Base-by-base conservation (phyloP, 1,284 basidiomycete species). In the Ceratobasidium sp. region DNA sequence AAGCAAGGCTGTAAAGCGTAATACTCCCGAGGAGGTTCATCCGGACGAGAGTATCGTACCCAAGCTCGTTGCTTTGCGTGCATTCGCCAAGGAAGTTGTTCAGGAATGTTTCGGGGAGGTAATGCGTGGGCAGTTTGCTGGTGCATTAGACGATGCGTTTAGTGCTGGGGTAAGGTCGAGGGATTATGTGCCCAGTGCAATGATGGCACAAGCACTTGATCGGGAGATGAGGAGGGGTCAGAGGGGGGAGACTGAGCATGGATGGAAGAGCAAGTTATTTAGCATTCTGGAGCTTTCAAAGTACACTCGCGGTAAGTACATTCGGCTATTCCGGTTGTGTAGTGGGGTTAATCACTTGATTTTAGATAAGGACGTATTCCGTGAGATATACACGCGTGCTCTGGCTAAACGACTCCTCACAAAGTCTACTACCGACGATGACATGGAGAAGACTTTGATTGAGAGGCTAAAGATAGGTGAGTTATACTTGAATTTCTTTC, bases 331-430 rank as follows among this genome's bases (percentile, higher is more conserved):
- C 18, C 28, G 11, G 41, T 50, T 47, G 57, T n/a, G 30, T 55
- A n/a, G 21, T 26, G 21, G 4, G 35, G 4, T 38, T 38, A 38
- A 38, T 38, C 35, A 4, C 21, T 72, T 64, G 38, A 63, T 49
- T 61, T 76, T 76, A 74, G 94, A 96, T 80, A 95, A 94, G 80
- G 95, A 97, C 78, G 93, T 96, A 21, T 98, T 98, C 82, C 90
- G 96, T 78, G 93, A 93, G 38, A 98, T 98, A 82, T 99, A 98
- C 82, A 92, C 94, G 79, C 89, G 93, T 9, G 89, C 91, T 58
- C 84, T 99, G 67, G 94, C 96, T 21, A 98, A 95, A 83, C 88
- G 97, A 46, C 80, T 99, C 71, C 83, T 99, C 46, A 84, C 98
- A 21, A 90, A 90, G 77, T 91, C 91, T 79, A 95, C 91, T 66